Base-by-base conservation (phyloP, 176 grass and related monocot species). In the Chloris gayana region DNA sequence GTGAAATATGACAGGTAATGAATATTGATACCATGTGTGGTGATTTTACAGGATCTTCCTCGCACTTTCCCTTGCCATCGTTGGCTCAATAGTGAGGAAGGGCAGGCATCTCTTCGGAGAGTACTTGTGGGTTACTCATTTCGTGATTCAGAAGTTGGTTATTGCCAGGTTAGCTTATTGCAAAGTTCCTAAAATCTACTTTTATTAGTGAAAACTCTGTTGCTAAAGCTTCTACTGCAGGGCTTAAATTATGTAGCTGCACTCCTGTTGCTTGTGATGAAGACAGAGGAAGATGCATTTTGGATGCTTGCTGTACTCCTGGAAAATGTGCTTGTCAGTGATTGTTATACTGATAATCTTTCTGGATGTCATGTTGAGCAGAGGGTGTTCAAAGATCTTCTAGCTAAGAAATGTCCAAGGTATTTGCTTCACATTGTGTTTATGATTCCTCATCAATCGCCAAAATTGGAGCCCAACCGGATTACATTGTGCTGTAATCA, bases 321-420 rank as follows among this genome's bases (percentile, higher is more conserved):
- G 54, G 96, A 99, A 84, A 95, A 99, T 87, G 92, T 95, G 59
- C 90, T 99, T 57, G 96, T 99, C 44, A 99, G 80, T 3, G 90
- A 99, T 88, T 99, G 96, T 60, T 99, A 99, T 73, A 99, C 84
- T 26, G 96, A 95, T 77, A 99, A 91, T 70, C 92, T 99, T 74
- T 93, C 96, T 72, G 93, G 96, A 62, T 99, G 92, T 69, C 96
- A 99, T 89, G 96, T 99, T n/a, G 92, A 99, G 64, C 96, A 99
- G 74, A 86, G 96, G 56, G 96, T 99, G 58, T 95, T 99, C 82
- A 99, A 90, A 82, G 92, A 99, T 82, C 84, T 99, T 25, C 92
- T 99, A 27, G 71, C 96, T 14, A 99, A 99, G 85, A 99, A 99
- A 47, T 95, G 96, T 37, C 96, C 96, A 61, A 93, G 87, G 96